These are phyloP conservation scores for Periglandula ipomoeae DNA, from an alignment of 2,329 filamentous ascomycete genomes.

Conservation along the genomic window DNA sequence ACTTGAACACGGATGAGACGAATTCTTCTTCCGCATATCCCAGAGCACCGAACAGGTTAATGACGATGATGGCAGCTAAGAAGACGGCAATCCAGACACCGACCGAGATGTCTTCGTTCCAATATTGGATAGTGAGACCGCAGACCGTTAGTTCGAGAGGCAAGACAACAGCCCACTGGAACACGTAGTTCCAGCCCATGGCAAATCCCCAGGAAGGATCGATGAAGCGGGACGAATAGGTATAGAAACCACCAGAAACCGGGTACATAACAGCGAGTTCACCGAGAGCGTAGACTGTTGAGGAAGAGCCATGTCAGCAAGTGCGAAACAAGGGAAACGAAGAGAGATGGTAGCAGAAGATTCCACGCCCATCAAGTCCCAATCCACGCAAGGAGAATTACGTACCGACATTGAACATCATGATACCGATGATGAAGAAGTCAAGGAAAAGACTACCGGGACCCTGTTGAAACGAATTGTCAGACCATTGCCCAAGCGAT, in stretches of 20 bases:
- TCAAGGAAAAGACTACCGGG: conserved; percentile 35
- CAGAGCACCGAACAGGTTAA: conserved; percentile 43
- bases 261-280: conserved; percentile 50
- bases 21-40: conserved; percentile 46
- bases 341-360: not conserved
- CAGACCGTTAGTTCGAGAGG: conserved; percentile 41
- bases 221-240: conserved; percentile 49
- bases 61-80: conserved; percentile 32
- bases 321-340: not conserved
- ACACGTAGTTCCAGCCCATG: conserved; percentile 41
- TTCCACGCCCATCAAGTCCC: no score
- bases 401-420: conserved; percentile 48
- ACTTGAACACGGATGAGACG: conserved; percentile 41
- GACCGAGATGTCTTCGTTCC: conserved; percentile 34
- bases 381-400: not conserved
- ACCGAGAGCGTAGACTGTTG: conserved; percentile 43
- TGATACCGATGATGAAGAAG: conserved; percentile 47
- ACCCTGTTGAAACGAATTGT: conserved; percentile 16
- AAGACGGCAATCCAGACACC: conserved; percentile 43
- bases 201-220: conserved; percentile 48
- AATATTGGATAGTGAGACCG: conserved; percentile 41
- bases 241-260: conserved; percentile 52
- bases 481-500: not conserved
- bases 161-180: conserved; percentile 39
- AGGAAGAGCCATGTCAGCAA: not conserved